These are phyloP conservation scores for Corinectria fuckeliana DNA, from an alignment of 2,329 filamentous ascomycete genomes.

Conservation along the genomic window DNA sequence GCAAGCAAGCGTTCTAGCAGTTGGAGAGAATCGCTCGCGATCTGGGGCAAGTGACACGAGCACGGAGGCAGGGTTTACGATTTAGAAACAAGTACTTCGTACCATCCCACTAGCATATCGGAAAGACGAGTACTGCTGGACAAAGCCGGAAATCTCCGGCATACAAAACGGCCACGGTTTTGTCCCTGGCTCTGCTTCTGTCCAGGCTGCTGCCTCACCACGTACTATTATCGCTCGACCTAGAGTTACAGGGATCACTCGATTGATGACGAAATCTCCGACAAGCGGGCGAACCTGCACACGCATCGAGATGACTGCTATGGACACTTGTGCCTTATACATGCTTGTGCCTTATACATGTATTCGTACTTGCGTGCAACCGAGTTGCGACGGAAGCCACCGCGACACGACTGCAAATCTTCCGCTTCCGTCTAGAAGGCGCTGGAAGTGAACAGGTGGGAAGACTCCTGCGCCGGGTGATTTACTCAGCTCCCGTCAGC, in stretches of 20 bases:
- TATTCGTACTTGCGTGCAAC: not conserved
- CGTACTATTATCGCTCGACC: not conserved
- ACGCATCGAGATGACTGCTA: constrained; percentile 17
- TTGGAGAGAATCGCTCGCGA: not conserved
- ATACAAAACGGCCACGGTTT: no score
- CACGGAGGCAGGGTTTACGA: not conserved
- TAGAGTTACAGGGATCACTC: constrained; percentile 17
- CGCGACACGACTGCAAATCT: not conserved
- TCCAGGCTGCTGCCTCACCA: not conserved
- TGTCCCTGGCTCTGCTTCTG: not conserved
- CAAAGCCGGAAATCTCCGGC: no score
- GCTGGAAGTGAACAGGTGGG: not conserved
- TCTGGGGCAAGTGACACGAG: not conserved
- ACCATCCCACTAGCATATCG: not conserved
- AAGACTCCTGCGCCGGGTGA: not conserved
- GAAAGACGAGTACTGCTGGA: no score
- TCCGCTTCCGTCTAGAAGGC: not conserved
- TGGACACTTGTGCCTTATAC: constrained; percentile 7
- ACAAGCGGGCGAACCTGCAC: constrained; percentile 32
- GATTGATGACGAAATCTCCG: constrained; percentile 37
- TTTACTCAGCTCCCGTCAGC: constrained; percentile 1
- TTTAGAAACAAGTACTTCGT: not conserved
- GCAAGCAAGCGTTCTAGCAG: not conserved
- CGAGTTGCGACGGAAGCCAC: not conserved
- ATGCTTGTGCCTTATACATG: no score